phyloP scores from a whole-genome alignment of 495 filamentous ascomycete genomes.

The Penicillium salamii region DNA sequence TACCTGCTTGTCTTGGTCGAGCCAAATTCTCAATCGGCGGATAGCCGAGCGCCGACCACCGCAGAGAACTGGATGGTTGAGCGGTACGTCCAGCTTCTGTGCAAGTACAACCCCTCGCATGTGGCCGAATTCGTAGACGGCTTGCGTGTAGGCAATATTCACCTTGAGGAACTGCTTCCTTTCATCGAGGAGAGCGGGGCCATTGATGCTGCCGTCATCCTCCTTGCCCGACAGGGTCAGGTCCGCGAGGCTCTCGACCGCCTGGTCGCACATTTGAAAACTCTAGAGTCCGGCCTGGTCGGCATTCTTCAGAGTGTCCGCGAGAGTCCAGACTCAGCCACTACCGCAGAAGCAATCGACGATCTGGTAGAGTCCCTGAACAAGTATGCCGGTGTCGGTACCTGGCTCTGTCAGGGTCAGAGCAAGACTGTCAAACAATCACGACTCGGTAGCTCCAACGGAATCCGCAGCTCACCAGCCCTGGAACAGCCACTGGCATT shows the following conservation, averaged over 20 bases:
- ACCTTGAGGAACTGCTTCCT: constrained; percentile 77
- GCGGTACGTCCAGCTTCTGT: constrained; percentile 87
- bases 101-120: constrained; percentile 73
- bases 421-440: constrained; percentile 58
- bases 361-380: constrained; percentile 72
- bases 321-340: constrained; percentile 54
- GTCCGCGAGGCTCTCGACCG: constrained; percentile 79
- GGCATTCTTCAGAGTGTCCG: constrained; percentile 60
- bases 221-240: constrained; percentile 88
- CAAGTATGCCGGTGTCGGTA: constrained; percentile 86
- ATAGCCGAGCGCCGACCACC: constrained; percentile 27
- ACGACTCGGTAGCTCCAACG: constrained; percentile 34
- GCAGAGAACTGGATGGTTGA: constrained; percentile 62
- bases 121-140: constrained; percentile 82
- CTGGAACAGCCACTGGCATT: constrained; percentile 63
- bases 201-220: constrained; percentile 86
- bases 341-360: constrained; percentile 49
- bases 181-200: constrained; percentile 85
- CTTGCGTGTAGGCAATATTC: constrained; percentile 75
- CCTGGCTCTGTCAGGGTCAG: constrained; percentile 94
- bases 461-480: constrained; percentile 30
- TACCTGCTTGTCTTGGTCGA: constrained; percentile 82
- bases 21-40: constrained; percentile 45
- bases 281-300: constrained; percentile 73
- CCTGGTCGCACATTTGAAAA: constrained; percentile 72